Conservation (phyloP, 2,329 filamentous ascomycete species). For the Penicillium thymicola region DNA sequence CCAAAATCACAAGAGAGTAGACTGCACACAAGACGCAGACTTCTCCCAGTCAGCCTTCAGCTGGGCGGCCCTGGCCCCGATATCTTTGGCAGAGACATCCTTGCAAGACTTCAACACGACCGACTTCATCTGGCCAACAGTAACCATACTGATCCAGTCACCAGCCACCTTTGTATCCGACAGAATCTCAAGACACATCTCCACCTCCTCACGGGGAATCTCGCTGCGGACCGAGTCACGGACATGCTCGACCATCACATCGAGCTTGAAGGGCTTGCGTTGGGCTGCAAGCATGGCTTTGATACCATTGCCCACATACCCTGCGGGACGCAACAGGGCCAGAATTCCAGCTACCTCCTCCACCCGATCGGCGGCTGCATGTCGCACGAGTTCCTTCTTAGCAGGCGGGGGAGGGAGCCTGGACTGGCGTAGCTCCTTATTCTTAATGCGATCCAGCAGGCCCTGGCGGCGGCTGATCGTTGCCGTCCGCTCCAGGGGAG, state of each 20-base stretch:
- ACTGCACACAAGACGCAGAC: slow-evolving; percentile 11
- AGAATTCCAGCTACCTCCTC: slow-evolving; percentile 67
- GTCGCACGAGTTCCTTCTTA: slow-evolving; percentile 57
- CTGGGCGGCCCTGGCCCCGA: slow-evolving; percentile 31
- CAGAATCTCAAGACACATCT: slow-evolving; percentile 48
- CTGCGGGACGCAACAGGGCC: slow-evolving; percentile 54
- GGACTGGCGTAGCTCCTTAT: slow-evolving; percentile 59
- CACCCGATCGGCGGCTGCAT: slow-evolving; percentile 63
- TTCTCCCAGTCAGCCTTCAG: slow-evolving; percentile 29
- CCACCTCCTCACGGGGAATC: slow-evolving; percentile 49
- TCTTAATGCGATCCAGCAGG: slow-evolving; percentile 71
- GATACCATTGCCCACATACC: slow-evolving; percentile 31
- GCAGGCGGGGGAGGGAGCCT: slow-evolving; percentile 47
- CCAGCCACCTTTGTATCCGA: slow-evolving; percentile 47
- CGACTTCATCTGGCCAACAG: slow-evolving; percentile 44
- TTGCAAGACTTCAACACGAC: slow-evolving; percentile 46
- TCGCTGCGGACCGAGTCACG: slow-evolving; percentile 61
- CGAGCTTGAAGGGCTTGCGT: slow-evolving; percentile 64
- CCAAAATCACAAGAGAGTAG: slow-evolving; percentile 7
- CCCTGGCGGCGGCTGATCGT: slow-evolving; percentile 50
- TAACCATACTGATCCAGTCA: slow-evolving; percentile 50
- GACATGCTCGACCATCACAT: slow-evolving; percentile 61
- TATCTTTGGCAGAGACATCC: slow-evolving; percentile 36
- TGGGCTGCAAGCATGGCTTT: slow-evolving; percentile 37
- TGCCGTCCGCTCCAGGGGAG: slow-evolving; percentile 27